Base-by-base conservation (phyloP, 768 basidiomycete species). In the Polyporus arcularius region DNA sequence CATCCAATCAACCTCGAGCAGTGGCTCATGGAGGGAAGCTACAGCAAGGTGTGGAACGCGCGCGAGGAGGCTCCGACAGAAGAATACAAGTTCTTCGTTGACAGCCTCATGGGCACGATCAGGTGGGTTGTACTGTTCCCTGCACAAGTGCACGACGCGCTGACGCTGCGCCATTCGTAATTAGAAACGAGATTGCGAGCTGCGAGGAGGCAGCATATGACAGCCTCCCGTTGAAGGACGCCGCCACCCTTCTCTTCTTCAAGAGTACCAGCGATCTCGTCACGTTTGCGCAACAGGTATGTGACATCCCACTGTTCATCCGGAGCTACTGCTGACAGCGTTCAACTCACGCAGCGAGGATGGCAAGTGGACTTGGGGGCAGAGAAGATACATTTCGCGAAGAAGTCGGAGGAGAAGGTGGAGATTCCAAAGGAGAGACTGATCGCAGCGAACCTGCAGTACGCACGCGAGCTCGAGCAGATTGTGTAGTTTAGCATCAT, bases 1-100 rank as follows among this genome's bases (percentile, higher is more conserved):
- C 94, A 94, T 72, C 92, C 93, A 12, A 89, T 95, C 58, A 92
- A 95, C 72, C 85, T 96, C 62, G 96, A 99, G 73, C 82, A 91
- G 52, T 98, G 96, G 92, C 82, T 98, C 47, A 99, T 99, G 96
- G 96, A 98, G 73, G 96, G 96, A 41, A 91, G 90, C 68, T 99
- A 98, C 74, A 94, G 92, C 75, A 96, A 96, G 73, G 96, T 98
- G 11, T 99, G 96, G 92, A 87, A 91, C 69, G 96, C 96, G 40
- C 85, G 95, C 65, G 92, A 92, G 65, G 88, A 94, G 68, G 92
- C 95, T 1, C 94, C 96, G 1, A 85, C 91, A 40, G 92, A 94
- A 64, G 96, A 98, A 72, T 97, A 97, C 80, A 92, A 90, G 66
- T 92, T 92, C 78, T 94, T 98, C 68, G 86, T 97, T 10, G 92